A percentile compares a stretch with the other conserved stretches of the same genome.
These are phyloP conservation scores for Hypoxylon sp. DNA, from an alignment of 2,329 filamentous ascomycete species.

Conservation along the genomic window DNA sequence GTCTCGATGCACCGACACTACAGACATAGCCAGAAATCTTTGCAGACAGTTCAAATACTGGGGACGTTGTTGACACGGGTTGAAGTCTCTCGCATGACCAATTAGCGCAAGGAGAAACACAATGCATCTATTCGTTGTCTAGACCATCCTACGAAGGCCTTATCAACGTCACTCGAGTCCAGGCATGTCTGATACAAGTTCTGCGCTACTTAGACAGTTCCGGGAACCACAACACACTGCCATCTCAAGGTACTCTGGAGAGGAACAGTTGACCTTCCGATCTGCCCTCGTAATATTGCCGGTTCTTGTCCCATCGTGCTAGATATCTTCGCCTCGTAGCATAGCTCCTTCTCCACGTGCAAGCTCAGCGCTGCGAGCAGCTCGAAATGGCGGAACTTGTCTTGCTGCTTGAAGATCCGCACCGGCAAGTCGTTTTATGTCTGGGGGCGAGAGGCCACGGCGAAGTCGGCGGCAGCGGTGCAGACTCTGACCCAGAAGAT, in stretches of 20 bases:
- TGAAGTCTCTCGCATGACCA: too few relatives aligned
- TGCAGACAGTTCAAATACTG: too few relatives aligned
- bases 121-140: too few relatives aligned
- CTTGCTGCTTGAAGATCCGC: background rate
- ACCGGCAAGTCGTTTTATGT: slow-evolving; percentile 18
- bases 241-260: background rate
- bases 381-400: slow-evolving; percentile 2
- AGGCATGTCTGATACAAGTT: background rate
- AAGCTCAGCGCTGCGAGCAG: slow-evolving; percentile 19
- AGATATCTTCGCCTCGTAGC: slow-evolving; percentile 7
- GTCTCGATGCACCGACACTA: background rate
- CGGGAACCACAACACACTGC: background rate
- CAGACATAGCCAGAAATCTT: too few relatives aligned
- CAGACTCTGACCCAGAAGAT: slow-evolving; percentile 36
- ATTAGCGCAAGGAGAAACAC: too few relatives aligned
- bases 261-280: slow-evolving; percentile 5
- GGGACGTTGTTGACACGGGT: too few relatives aligned
- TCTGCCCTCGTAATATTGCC: slow-evolving; percentile 13
- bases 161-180: background rate
- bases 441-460: slow-evolving; percentile 15
- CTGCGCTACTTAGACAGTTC: background rate
- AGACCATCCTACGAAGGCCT: too few relatives aligned
- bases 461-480: slow-evolving; percentile 34
- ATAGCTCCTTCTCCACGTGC: slow-evolving; percentile 15
- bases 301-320: slow-evolving; percentile 1